Percentiles rank a stretch among this genome's conserved stretches.
Conservation (phyloP, 208 protist species). For the Trypanosoma congolense region DNA sequence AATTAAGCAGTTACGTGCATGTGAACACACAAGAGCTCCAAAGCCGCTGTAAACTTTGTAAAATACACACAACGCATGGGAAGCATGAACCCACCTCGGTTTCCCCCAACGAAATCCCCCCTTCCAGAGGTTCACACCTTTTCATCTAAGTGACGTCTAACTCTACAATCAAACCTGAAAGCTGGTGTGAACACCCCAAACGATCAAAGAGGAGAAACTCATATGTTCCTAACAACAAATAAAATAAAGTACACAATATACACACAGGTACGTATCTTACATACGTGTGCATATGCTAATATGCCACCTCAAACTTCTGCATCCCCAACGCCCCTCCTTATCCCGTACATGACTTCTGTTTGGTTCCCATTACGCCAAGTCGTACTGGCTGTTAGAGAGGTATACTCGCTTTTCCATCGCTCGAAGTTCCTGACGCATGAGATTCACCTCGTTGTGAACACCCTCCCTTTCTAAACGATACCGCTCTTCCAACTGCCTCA, state of each 20-base stretch:
- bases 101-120: background rate
- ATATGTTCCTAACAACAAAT: too few species aligned
- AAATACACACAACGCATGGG: too few species aligned
- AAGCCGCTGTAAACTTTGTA: too few species aligned
- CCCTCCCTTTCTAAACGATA: slow-evolving; percentile 58
- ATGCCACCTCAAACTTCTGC: too few species aligned
- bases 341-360: background rate
- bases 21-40: too few species aligned
- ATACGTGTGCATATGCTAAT: too few species aligned
- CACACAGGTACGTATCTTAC: too few species aligned
- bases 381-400: slow-evolving; percentile 31
- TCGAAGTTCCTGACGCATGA: slow-evolving; percentile 73
- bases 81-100: too few species aligned
- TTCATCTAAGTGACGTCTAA: slow-evolving; percentile 1
- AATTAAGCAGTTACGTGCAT: too few species aligned
- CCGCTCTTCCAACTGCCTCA: slow-evolving; percentile 38
- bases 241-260: too few species aligned
- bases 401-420: slow-evolving; percentile 73
- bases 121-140: background rate
- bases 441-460: slow-evolving; percentile 64
- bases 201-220: too few species aligned
- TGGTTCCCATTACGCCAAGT: background rate
- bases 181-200: too few species aligned
- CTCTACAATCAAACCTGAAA: background rate
- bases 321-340: background rate